Evolutionary conservation across 164 flowering plant species (phyloP).

Genomic region (Chimonanthus praecox): DNA sequence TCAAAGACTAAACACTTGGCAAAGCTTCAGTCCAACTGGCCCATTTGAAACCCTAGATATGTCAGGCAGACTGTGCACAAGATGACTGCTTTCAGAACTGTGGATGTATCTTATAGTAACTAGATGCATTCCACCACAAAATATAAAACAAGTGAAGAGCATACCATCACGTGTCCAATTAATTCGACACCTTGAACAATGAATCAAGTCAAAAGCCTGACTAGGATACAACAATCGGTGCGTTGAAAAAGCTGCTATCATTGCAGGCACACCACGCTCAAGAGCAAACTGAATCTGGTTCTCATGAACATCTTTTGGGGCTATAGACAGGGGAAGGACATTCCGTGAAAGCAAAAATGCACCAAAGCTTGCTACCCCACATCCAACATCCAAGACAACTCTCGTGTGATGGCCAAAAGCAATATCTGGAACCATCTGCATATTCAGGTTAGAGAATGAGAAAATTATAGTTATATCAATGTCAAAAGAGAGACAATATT

Average conservation of each 20-base stretch:
- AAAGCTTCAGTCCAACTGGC: too few species aligned
- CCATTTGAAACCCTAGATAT: too few species aligned
- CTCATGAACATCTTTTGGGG: constrained; percentile 71
- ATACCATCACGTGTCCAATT: constrained; percentile 73
- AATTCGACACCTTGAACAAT: constrained; percentile 66
- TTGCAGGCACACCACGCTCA: constrained; percentile 70
- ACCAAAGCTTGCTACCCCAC: constrained; percentile 79
- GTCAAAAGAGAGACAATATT: background rate
- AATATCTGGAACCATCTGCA: constrained; percentile 60
- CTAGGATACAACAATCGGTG: constrained; percentile 56
- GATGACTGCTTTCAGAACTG: too few species aligned
- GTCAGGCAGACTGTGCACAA: too few species aligned
- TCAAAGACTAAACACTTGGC: too few species aligned
- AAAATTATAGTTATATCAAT: background rate
- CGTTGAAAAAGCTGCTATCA: constrained; percentile 62
- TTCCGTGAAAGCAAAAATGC: constrained; percentile 47
- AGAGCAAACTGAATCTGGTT: constrained; percentile 72
- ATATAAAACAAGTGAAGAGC: constrained; percentile 1
- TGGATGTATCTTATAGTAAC: too few species aligned
- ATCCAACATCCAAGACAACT: constrained; percentile 61
- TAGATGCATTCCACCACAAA: too few species aligned
- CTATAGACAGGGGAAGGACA: constrained; percentile 48
- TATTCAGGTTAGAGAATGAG: background rate
- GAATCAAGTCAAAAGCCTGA: constrained; percentile 63
- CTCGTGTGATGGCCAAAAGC: constrained; percentile 46